phyloP scores from a whole-genome alignment of 768 basidiomycete genomes.

The Naganishia vaughanmartiniae region DNA sequence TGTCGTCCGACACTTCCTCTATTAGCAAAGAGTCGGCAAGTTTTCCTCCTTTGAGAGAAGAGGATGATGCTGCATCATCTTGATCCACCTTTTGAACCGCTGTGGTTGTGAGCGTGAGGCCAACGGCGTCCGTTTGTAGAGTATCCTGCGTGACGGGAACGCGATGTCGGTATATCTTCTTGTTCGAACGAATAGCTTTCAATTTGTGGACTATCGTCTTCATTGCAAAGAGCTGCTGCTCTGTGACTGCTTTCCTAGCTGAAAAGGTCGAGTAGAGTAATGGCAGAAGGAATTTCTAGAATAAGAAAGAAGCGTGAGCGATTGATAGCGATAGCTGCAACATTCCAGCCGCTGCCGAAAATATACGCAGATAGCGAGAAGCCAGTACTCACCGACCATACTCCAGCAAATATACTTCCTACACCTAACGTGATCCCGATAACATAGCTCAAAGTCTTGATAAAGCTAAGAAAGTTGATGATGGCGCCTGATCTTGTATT shows the following conservation, averaged over 20 bases:
- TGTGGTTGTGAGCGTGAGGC: not conserved
- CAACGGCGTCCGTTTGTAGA: not conserved
- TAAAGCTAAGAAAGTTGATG: slow-evolving; percentile 28
- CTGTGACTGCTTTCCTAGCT: slow-evolving; percentile 43
- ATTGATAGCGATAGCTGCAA: not conserved
- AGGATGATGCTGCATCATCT: slow-evolving; percentile 6
- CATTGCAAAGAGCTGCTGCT: slow-evolving; percentile 37
- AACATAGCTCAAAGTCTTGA: slow-evolving; percentile 39
- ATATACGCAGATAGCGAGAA: not conserved
- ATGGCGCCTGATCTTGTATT: slow-evolving; percentile 10
- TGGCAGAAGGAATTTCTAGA: slow-evolving; percentile 40
- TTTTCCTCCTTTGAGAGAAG: slow-evolving; percentile 5
- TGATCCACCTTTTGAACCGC: not conserved
- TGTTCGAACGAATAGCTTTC: slow-evolving; percentile 30
- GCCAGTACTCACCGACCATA: slow-evolving; percentile 41
- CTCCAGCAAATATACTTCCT: slow-evolving; percentile 34
- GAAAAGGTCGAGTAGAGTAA: slow-evolving; percentile 49
- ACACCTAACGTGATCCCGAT: slow-evolving; percentile 43
- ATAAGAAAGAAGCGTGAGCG: not conserved
- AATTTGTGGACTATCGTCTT: slow-evolving; percentile 31
- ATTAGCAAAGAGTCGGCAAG: slow-evolving; percentile 25
- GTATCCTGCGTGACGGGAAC: not conserved
- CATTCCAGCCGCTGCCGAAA: not conserved
- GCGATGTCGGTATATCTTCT: slow-evolving; percentile 6
- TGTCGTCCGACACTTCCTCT: slow-evolving; percentile 22